These are phyloP conservation scores for Apiotrichum domesticum DNA, from an alignment of 1,284 basidiomycete genomes.

Conservation along the genomic window DNA sequence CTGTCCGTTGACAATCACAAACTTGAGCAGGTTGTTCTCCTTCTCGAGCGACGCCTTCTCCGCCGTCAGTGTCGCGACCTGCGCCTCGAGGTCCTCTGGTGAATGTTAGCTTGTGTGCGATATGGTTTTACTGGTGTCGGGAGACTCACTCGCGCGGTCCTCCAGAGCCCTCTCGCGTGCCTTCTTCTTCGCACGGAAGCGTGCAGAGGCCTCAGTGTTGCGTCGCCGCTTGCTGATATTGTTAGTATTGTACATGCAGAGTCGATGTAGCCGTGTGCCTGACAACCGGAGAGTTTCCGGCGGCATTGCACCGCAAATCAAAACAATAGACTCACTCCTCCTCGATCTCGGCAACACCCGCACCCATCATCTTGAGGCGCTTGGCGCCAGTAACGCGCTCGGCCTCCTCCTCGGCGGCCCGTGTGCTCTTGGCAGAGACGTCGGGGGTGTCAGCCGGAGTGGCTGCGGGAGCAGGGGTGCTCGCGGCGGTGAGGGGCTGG, in stretches of 20 bases:
- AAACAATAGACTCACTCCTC: slow-evolving; percentile 25
- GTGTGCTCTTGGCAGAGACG: not conserved
- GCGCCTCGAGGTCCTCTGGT: slow-evolving; percentile 72
- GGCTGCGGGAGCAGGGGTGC: not conserved
- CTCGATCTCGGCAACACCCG: slow-evolving; percentile 36
- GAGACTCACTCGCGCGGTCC: slow-evolving; percentile 57
- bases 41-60: slow-evolving; percentile 84
- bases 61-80: slow-evolving; percentile 74
- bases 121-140: no score
- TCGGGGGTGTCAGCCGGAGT: slow-evolving; percentile 11
- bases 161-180: slow-evolving; percentile 92
- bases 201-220: slow-evolving; percentile 94
- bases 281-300: not conserved
- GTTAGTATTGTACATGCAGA: not conserved
- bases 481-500: slow-evolving; percentile 7
- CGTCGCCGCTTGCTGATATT: slow-evolving; percentile 66
- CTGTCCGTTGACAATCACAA: slow-evolving; percentile 77
- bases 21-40: slow-evolving; percentile 94
- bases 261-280: not conserved
- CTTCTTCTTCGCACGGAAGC: slow-evolving; percentile 98
- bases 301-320: not conserved
- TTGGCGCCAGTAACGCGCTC: slow-evolving; percentile 34
- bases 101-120: not conserved
- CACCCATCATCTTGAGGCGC: slow-evolving; percentile 40
- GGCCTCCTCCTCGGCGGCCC: slow-evolving; percentile 3